A percentile compares a stretch with the other conserved stretches of the same genome.
phyloP scores from a whole-genome alignment of 2,329 filamentous ascomycete genomes.

The Trichoderma polysporum region DNA sequence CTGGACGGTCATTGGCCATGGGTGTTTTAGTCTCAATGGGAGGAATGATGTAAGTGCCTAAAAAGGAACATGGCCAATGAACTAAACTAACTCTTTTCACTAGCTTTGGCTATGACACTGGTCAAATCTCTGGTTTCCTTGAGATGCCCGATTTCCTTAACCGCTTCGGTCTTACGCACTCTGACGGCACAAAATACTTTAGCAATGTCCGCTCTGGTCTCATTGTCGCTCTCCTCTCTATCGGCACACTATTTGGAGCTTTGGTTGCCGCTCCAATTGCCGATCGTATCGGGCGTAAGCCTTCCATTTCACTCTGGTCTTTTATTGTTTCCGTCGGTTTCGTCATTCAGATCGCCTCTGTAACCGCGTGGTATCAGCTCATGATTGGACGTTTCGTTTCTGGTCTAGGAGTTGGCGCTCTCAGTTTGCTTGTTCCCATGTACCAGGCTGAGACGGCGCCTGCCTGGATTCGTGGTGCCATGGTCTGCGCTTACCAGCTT shows the following conservation, averaged over 20 bases:
- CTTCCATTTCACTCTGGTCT: slow-evolving; percentile 61
- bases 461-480: slow-evolving; percentile 62
- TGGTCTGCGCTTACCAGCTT: slow-evolving; percentile 68
- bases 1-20: slow-evolving; percentile 39
- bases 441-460: slow-evolving; percentile 72
- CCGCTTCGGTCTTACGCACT: slow-evolving; percentile 47
- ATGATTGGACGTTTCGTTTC: slow-evolving; percentile 64
- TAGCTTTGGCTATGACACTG: slow-evolving; percentile 50
- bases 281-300: slow-evolving; percentile 63
- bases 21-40: slow-evolving; percentile 46
- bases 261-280: slow-evolving; percentile 60
- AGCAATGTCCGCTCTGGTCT: slow-evolving; percentile 56
- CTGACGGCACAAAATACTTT: slow-evolving; percentile 45
- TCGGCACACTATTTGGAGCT: slow-evolving; percentile 61
- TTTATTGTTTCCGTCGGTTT: slow-evolving; percentile 64
- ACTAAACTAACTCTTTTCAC: not conserved
- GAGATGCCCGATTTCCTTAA: slow-evolving; percentile 57
- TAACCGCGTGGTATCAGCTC: slow-evolving; percentile 60
- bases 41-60: slow-evolving; percentile 42
- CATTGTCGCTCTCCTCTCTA: slow-evolving; percentile 58
- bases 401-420: slow-evolving; percentile 65
- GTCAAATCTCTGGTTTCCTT: slow-evolving; percentile 57
- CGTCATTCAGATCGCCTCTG: slow-evolving; percentile 63
- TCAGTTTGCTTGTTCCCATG: slow-evolving; percentile 67
- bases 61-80: too few relatives aligned